Percentiles rank a stretch among this genome's conserved stretches.
Evolutionary conservation across 805 yeast genomes (phyloP).

Genomic region (Maudiozyma barnettii): DNA sequence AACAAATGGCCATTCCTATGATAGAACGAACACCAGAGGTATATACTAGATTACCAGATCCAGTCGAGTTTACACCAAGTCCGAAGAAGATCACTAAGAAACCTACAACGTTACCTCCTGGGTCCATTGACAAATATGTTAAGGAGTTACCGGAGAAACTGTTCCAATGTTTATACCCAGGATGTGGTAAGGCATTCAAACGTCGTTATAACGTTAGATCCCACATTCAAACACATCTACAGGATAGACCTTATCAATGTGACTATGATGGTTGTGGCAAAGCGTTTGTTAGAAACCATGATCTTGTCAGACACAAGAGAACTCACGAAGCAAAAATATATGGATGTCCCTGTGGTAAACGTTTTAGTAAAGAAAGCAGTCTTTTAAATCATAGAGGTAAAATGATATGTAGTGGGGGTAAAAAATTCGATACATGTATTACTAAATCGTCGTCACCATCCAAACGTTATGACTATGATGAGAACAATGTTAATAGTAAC

Average conservation of each 20-base stretch:
- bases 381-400: constrained; percentile 70
- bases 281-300: constrained; percentile 92
- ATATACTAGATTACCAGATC: neutral
- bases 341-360: constrained; percentile 88
- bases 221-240: constrained; percentile 91
- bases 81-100: constrained; percentile 24
- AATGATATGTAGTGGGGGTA: constrained; percentile 74
- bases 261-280: constrained; percentile 54
- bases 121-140: constrained; percentile 76
- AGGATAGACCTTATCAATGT: constrained; percentile 89
- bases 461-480: constrained; percentile 20
- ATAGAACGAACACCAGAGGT: neutral
- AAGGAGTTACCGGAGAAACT: constrained; percentile 69
- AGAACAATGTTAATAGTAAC: constrained; percentile 4
- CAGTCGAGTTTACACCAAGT: constrained; percentile 6
- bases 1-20: neutral
- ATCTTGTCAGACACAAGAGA: constrained; percentile 78
- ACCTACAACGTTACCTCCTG: constrained; percentile 60
- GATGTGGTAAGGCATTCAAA: constrained; percentile 76
- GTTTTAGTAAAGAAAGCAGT: constrained; percentile 84
- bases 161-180: constrained; percentile 64
- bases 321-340: constrained; percentile 70
- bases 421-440: constrained; percentile 20
- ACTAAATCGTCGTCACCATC: constrained; percentile 27
- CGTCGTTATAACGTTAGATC: constrained; percentile 88